Evolutionary conservation across 2,329 filamentous ascomycete species (phyloP), one percentile per base, ranked within the genome.

Genomic region (Neopestalotiopsis clavispora): DNA sequence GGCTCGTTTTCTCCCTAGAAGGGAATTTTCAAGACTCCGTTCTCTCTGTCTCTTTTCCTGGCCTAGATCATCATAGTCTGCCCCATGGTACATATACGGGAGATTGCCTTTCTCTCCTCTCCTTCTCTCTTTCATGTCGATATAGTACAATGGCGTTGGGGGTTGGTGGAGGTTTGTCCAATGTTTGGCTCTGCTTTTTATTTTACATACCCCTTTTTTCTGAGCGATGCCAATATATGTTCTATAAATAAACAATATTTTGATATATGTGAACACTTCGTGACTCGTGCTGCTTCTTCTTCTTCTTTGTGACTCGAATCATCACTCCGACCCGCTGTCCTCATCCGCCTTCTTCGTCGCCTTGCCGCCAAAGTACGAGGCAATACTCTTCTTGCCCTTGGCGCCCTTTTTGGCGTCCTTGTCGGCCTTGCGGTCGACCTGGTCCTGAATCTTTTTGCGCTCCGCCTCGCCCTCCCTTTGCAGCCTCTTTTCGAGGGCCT

Each of bases 401-500:
- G 71, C 71, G 14, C 68, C 71, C 77, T 81, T 84, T 71, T 78
- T 87, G 32, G 84, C 83, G 68, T 86, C 87, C 75, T 91, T 91
- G 71, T 85, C 88, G 32, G 85, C 79, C 81, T 94, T 95, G 76
- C 90, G 90, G 72, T 96, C 91, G 12, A 93, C 92, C 81, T 96
- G 93, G 45, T 90, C 92, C 79, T 92, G 90, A 65, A 95, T 87
- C 78, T 92, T 93, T 71, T 87, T 86, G 66, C 96, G 85, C 81
- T 97, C 94, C 10, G 82, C 83, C 20, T 84, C 85, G 0, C 96
- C 96, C 75, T 88, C 84, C 49, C 87, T 89, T 69, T 91, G 86
- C 72, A 98, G 79, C 64, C 89, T 85, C 68, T 80, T 79, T 72
- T 94, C 94, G 66, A 93, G 80, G 13, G 83, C 79, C 73, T 80